A percentile compares a stretch with the other conserved stretches of the same genome.
These are phyloP conservation scores for Purshia tridentata DNA, from an alignment of 306 rosid species.

Conservation along the genomic window DNA sequence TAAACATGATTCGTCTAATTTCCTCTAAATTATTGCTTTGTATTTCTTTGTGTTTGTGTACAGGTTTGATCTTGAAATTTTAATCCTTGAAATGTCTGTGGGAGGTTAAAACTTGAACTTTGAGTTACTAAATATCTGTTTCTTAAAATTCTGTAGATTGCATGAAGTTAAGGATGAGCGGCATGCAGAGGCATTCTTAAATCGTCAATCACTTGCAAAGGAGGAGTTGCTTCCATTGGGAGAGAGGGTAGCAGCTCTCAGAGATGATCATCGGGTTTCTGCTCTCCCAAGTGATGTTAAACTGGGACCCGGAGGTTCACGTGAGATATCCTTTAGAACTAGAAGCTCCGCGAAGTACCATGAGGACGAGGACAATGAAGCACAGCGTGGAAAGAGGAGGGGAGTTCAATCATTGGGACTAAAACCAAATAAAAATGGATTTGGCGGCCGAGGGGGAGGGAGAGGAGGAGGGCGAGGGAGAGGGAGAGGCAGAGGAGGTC, in stretches of 20 bases:
- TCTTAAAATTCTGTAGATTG: slow-evolving; percentile 46
- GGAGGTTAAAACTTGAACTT: neutral
- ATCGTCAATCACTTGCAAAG: slow-evolving; percentile 62
- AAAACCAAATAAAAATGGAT: slow-evolving; percentile 33
- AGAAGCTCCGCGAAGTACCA: slow-evolving; percentile 65
- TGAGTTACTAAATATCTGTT: neutral
- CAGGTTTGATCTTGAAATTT: neutral
- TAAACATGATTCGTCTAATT: neutral
- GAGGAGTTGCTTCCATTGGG: slow-evolving; percentile 78
- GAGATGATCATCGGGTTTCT: slow-evolving; percentile 36
- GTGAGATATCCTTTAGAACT: slow-evolving; percentile 75
- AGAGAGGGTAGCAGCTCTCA: slow-evolving; percentile 67
- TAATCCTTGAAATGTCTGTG: neutral
- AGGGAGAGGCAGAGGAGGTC: slow-evolving; percentile 37
- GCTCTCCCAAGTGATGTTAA: slow-evolving; percentile 50
- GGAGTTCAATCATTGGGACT: slow-evolving; percentile 71
- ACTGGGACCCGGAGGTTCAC: slow-evolving; percentile 84
- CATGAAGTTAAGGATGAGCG: slow-evolving; percentile 80
- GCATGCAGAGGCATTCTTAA: slow-evolving; percentile 91
- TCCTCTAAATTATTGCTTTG: neutral
- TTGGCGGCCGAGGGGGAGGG: slow-evolving; percentile 44
- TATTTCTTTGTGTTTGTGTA: neutral
- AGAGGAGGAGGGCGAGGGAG: slow-evolving; percentile 29
- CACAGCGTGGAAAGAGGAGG: slow-evolving; percentile 46
- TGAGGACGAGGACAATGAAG: slow-evolving; percentile 59